Base-by-base conservation (phyloP, 805 yeast species). In the Priceomyces medius region DNA sequence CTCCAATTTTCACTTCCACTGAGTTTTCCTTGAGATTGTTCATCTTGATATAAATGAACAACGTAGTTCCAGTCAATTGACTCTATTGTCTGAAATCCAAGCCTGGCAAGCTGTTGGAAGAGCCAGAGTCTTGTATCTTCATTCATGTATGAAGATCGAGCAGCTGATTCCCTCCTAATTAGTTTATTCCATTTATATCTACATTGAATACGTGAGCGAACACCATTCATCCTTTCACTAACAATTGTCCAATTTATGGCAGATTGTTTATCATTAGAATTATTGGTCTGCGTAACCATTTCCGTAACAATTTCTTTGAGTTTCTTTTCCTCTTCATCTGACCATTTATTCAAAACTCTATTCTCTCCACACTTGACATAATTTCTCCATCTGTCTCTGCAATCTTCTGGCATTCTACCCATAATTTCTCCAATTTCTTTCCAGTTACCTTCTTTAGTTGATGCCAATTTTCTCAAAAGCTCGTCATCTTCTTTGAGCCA, bases 391-490 rank as follows among this genome's bases (percentile, higher is more conserved):
- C 98, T 74, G 61, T 91, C 98, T 52, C 98, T 76, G 62, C 97
- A 90, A 64, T 91, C 98, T 57, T 91, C 98, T 0, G 98, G 97
- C 98, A 91, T 91, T 54, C 98, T 73, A 10, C 86, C 88, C 79
- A 91, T 71, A 6, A 71, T 68, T 40, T 75, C 75, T 6, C 97
- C 97, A 45, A 91, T 86, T 31, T 73, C 71, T 51, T 88, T 88
- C 98, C 98, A 91, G 56, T 85, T 88, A 13, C 93, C 88, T 44
- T 82, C 88, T 50, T 79, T 77, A 19, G 81, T 79, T 7, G 74
- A 61, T 8, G 87, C 86, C 38, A 87, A 65, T 40, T 73, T 74
- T 1, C 80, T 79, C 40, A 91, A 69, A 36, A 74, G 73, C 28
- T 66, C 75, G 61, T 91, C 97, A 47, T 90, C 97, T 45, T 80